These are phyloP conservation scores for Plantago elongata DNA, from an alignment of 257 asterid species.

Conservation along the genomic window DNA sequence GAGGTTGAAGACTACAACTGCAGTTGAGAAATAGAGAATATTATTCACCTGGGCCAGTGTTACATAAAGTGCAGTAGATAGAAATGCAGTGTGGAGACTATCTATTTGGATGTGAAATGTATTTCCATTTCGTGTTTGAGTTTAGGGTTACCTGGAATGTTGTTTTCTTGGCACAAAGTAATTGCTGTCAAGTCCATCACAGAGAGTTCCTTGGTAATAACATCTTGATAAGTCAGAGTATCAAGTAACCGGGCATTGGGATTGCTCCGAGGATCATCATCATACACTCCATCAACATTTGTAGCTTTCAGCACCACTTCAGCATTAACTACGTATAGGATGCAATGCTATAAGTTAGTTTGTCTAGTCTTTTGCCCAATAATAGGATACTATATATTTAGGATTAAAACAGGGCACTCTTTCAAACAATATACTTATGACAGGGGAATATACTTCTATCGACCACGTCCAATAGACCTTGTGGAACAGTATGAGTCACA, in stretches of 20 bases:
- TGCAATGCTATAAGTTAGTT: constrained; percentile 16
- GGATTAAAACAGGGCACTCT: neutral
- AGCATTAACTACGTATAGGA: constrained; percentile 57
- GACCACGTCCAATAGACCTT: too few relatives aligned
- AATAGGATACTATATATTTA: neutral
- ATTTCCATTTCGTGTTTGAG: neutral
- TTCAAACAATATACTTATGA: neutral
- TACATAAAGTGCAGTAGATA: neutral
- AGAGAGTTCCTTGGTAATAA: constrained; percentile 73
- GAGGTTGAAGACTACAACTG: constrained; percentile 91
- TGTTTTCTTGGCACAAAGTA: constrained; percentile 94
- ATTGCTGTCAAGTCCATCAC: constrained; percentile 98
- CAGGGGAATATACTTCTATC: too few relatives aligned
- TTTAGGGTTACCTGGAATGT: constrained; percentile 63
- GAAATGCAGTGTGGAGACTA: neutral
- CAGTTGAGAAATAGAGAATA: constrained; percentile 7
- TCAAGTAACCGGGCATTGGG: constrained; percentile 76
- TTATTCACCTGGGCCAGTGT: neutral
- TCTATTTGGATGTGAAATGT: neutral
- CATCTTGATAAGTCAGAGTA: constrained; percentile 70
- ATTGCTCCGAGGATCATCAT: constrained; percentile 63
- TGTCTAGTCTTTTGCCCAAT: neutral
- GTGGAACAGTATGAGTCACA: too few relatives aligned
- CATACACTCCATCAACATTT: constrained; percentile 90
- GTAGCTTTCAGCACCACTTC: constrained; percentile 98